Conservation (phyloP, 257 asterid genomes). For the Voacanga thouarsii region DNA sequence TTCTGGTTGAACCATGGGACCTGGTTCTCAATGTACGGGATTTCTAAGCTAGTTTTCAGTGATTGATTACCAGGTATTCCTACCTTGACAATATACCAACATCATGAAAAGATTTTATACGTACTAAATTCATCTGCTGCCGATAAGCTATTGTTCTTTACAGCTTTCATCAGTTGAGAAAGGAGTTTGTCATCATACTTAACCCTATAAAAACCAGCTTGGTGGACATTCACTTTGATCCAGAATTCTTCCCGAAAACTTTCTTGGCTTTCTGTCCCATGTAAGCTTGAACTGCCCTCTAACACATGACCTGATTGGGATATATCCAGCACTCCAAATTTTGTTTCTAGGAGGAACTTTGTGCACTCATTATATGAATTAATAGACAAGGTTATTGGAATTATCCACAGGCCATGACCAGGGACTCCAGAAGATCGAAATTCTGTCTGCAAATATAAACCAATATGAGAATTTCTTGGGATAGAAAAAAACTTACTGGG, state of each 20-base stretch:
- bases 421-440: slow-evolving; percentile 29
- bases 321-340: slow-evolving; percentile 21
- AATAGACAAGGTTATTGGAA: slow-evolving; percentile 37
- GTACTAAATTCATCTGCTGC: slow-evolving; percentile 37
- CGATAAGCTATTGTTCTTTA: slow-evolving; percentile 30
- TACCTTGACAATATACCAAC: neutral
- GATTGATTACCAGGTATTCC: neutral
- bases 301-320: neutral
- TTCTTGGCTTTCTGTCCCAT: neutral
- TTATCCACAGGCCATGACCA: slow-evolving; percentile 35
- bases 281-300: slow-evolving; percentile 2
- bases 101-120: neutral
- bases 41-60: neutral
- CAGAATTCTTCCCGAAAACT: slow-evolving; percentile 22
- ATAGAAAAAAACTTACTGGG: neutral
- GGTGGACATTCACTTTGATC: slow-evolving; percentile 38
- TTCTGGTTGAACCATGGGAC: neutral
- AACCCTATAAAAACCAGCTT: slow-evolving; percentile 45
- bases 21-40: neutral
- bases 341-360: slow-evolving; percentile 31
- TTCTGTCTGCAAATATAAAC: slow-evolving; percentile 24
- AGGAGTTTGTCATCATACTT: slow-evolving; percentile 33
- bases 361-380: slow-evolving; percentile 28
- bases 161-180: slow-evolving; percentile 26
- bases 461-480: neutral